Evolutionary conservation across 202 grass and related monocot species (phyloP), one percentile per base, ranked within the genome.

Genomic region (Thinopyrum obtusiflorum): DNA sequence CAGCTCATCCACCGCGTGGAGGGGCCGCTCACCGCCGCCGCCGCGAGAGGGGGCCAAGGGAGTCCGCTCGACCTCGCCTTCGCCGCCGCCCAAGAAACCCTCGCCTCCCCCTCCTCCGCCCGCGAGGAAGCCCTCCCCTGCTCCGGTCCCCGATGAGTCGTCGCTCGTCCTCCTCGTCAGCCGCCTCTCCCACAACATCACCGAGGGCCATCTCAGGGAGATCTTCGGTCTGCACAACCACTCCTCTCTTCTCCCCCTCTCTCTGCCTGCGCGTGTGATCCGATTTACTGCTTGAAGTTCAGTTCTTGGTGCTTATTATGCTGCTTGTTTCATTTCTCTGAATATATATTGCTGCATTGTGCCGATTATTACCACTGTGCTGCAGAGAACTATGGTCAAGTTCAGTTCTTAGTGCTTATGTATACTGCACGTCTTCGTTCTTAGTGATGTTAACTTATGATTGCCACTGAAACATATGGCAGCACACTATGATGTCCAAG

Each of bases 141-240:
- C 47, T 55, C 92, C 90, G 23, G 44, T 32, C n/a, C 73, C 87
- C 4, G 90, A 97, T 5, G 90, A 94, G 68, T 88, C 95, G 1
- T 91, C 95, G 3, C 85, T 88, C 77, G 92, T 97, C 80, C 89
- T 94, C 84, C 89, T 91, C 74, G 86, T 97, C 31, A 81, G 94
- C 76, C 90, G 92, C 84, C 80, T 97, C 12, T 94, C 95, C n/a
- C 87, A 92, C 46, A 97, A 97, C 89, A 85, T 97, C 27, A 97
- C 90, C 77, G 95, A 93, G 88, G 90, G 87, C 72, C 95, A 94
- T 88, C 71, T 97, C 61, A 97, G 91, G 88, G 95, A 97, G 79
- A 97, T 97, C 80, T 97, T 97, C 27, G 88, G 95, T 97, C 77
- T 84, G 88, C 80, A 47, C 18, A 14, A 0, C 12, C 36, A 9